Evolutionary conservation across 2,329 filamentous ascomycete species (phyloP).

Genomic region (Zymoseptoria crescenta): DNA sequence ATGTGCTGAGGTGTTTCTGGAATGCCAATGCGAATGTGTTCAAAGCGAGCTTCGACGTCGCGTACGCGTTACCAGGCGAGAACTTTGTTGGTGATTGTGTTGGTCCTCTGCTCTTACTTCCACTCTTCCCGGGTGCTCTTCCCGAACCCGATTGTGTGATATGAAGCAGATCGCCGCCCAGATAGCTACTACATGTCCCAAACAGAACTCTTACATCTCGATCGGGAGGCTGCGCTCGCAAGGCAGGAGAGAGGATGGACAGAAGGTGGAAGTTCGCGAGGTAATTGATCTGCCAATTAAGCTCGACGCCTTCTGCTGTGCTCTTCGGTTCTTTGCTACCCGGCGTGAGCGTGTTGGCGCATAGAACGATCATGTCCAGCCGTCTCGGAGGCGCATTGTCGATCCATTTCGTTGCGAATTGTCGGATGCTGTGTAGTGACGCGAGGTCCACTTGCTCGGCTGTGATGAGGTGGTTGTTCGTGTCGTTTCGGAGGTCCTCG

Average conservation of each 20-base stretch:
- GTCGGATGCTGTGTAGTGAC: conserved; percentile 80
- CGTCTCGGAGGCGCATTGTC: conserved; percentile 86
- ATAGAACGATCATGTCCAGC: conserved; percentile 84
- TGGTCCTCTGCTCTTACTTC: conserved; percentile 53
- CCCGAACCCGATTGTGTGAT: conserved; percentile 35
- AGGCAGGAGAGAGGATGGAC: conserved; percentile 80
- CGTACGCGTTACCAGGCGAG: conserved; percentile 40
- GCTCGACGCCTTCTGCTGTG: conserved; percentile 71
- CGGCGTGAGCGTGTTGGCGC: conserved; percentile 69
- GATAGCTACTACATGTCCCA: conserved; percentile 80
- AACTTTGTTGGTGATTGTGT: conserved; percentile 29
- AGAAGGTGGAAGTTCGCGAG: conserved; percentile 92
- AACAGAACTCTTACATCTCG: conserved; percentile 86
- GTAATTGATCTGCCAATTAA: conserved; percentile 92
- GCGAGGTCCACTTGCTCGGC: conserved; percentile 89
- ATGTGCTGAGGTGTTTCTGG: conserved; percentile 82
- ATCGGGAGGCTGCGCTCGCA: conserved; percentile 86
- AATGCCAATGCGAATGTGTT: conserved; percentile 86
- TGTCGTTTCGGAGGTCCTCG: conserved; percentile 69
- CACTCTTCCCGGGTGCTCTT: conserved; percentile 33
- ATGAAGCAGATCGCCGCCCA: conserved; percentile 61
- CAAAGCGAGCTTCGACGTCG: conserved; percentile 58
- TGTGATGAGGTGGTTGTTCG: conserved; percentile 81
- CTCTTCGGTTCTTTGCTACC: conserved; percentile 49
- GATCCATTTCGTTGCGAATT: conserved; percentile 96